Percentiles rank a stretch among this genome's conserved stretches.
These are phyloP conservation scores for Termitomyces eurrhizus DNA, from an alignment of 768 basidiomycete species.

Conservation along the genomic window DNA sequence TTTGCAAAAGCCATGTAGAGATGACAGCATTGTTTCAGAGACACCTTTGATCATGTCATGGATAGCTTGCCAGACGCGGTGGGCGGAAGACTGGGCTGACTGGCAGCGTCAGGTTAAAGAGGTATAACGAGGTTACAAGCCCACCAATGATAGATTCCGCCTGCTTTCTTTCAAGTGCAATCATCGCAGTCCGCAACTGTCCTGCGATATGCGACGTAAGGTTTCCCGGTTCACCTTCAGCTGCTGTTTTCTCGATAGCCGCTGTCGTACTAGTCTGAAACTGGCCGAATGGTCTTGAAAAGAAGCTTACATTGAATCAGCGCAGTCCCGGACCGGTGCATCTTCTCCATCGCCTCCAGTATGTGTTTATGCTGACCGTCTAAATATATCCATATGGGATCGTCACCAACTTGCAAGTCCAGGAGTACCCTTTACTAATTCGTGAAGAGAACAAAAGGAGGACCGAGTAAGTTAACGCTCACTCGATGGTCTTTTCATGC, in stretches of 20 bases:
- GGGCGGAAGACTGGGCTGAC: constrained; percentile 65
- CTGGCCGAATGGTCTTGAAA: background rate
- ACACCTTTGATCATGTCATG: constrained; percentile 77
- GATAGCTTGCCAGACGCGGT: constrained; percentile 79
- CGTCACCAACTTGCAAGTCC: constrained; percentile 82
- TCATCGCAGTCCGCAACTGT: constrained; percentile 59
- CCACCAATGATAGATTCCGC: constrained; percentile 59
- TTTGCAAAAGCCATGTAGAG: constrained; percentile 91
- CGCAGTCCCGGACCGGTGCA: constrained; percentile 50
- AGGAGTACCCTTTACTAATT: constrained; percentile 63
- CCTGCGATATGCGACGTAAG: constrained; percentile 42
- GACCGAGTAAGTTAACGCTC: constrained; percentile 22
- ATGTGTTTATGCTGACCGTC: constrained; percentile 91
- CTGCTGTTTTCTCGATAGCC: constrained; percentile 37
- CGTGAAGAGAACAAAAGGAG: constrained; percentile 9
- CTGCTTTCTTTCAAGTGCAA: constrained; percentile 60
- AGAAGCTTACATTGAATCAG: constrained; percentile 47
- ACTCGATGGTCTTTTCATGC: constrained; percentile 97
- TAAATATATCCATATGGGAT: constrained; percentile 94
- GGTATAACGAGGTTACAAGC: constrained; percentile 8
- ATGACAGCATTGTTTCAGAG: constrained; percentile 82
- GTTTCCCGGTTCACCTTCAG: constrained; percentile 33
- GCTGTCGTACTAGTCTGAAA: constrained; percentile 30
- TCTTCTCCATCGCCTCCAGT: constrained; percentile 66
- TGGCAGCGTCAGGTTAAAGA: background rate